phyloP scores from a whole-genome alignment of 2,329 filamentous ascomycete species.

The Neurospora sp. region DNA sequence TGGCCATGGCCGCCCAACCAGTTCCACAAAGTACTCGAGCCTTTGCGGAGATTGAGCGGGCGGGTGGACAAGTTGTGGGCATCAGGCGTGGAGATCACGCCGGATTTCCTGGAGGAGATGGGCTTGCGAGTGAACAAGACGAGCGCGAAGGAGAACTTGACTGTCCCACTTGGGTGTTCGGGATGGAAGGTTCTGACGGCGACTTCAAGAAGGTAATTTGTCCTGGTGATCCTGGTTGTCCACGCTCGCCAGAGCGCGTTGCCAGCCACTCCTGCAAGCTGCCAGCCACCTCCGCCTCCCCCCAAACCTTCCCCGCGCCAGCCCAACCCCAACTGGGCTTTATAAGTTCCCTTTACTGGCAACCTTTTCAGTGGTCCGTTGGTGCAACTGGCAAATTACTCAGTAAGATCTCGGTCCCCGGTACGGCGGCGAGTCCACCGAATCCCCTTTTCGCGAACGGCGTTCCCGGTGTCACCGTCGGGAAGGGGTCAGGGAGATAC shows the following conservation, averaged over 20 bases:
- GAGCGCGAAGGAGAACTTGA: not conserved
- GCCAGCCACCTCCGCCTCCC: not conserved
- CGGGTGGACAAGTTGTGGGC: not conserved
- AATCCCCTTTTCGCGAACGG: conserved; percentile 21
- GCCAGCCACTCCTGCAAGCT: no score
- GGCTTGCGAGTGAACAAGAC: not conserved
- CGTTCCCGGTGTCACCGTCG: not conserved
- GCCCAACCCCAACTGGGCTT: not conserved
- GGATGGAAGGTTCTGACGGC: not conserved
- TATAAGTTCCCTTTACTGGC: not conserved
- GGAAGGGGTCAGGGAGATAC: conserved; percentile 20
- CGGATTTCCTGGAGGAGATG: not conserved
- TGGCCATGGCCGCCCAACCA: not conserved
- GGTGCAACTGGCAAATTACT: not conserved
- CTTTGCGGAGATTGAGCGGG: not conserved
- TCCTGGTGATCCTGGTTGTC: not conserved
- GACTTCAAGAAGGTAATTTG: not conserved
- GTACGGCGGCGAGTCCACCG: conserved; percentile 19
- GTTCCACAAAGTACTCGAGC: not conserved
- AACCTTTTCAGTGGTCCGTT: not conserved
- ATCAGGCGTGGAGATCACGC: not conserved
- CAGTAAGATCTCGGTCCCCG: no score
- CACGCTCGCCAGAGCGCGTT: not conserved
- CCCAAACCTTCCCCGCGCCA: not conserved
- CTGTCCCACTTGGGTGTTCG: not conserved